Evolutionary conservation across 495 filamentous ascomycete species (phyloP), one percentile per base, ranked within the genome.

Genomic region (Penicillium desertorum): DNA sequence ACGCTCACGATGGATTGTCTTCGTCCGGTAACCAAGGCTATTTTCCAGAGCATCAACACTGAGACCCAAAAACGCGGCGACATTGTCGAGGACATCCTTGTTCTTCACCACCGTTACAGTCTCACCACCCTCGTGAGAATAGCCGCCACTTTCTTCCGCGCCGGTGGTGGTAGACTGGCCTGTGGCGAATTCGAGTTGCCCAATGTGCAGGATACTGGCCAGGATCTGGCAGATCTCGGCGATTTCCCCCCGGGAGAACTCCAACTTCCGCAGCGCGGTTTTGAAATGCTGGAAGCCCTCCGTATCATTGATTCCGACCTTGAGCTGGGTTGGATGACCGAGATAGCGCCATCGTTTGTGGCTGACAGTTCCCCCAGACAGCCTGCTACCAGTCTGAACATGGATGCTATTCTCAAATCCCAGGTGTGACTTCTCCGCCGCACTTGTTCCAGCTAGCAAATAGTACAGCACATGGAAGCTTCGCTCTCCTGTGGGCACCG

Each of bases 221-320:
- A 98, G 72, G 42, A 97, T 84, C 72, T 98, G 93, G 69, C 94
- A 98, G 55, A 98, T 89, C 67, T 96, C 92, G 36, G 94, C 94
- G 69, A 98, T 96, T 62, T 97, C 93, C 60, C 86, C 84, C 22
- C 91, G 82, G 2, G 92, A 90, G 62, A 98, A 97, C 69, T 96
- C 94, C 37, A 98, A 81, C 69, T 96, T 97, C 45, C 93, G 77
- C 50, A 98, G 75, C 4, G 94, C 94, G 0, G 89, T 96, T 78
- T 98, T 98, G 79, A 98, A 98, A 50, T 96, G 88, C 68, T 95
- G 90, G 73, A 98, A 98, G 0, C 93, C 93, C 65, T 96, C 93
- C 4, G 84, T 77, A 70, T 98, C 94, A 67, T 98, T 96, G 68
- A 98, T 90, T 22, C 94, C 94, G 30, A 98, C 90, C 68, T 96